phyloP scores from a whole-genome alignment of 164 flowering plant species.

The Saururus chinensis region DNA sequence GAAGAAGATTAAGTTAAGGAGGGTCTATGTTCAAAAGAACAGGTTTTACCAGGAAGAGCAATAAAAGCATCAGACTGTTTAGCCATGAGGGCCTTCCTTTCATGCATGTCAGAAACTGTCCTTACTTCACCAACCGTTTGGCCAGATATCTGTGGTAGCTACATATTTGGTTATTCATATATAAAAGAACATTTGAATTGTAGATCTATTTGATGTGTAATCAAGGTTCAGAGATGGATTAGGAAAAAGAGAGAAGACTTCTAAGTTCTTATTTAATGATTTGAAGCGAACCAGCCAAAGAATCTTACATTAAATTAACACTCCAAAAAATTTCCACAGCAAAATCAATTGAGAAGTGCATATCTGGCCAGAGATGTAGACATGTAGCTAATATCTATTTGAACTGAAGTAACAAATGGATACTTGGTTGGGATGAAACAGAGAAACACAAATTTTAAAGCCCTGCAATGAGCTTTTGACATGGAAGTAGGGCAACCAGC shows the following conservation, averaged over 20 bases:
- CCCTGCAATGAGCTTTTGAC: no score
- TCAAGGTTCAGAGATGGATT: background rate
- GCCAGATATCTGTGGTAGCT: constrained; percentile 65
- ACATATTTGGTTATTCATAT: background rate
- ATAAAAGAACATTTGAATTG: background rate
- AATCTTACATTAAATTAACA: no score
- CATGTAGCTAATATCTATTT: no score
- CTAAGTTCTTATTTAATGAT: no score
- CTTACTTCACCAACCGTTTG: constrained; percentile 73
- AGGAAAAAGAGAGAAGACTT: background rate
- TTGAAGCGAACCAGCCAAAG: no score
- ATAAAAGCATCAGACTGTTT: constrained; percentile 78
- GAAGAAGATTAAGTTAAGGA: background rate
- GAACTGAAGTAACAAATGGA: no score
- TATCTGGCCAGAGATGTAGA: no score
- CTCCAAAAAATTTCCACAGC: no score
- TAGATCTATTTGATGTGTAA: background rate
- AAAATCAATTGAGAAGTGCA: no score
- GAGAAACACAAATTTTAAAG: no score
- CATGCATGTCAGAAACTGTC: constrained; percentile 79
- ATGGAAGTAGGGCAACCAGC: no score
- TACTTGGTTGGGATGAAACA: no score
- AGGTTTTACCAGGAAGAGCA: constrained; percentile 76
- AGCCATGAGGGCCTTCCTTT: constrained; percentile 87
- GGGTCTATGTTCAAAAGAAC: background rate